These are phyloP conservation scores for Blepharisma undulans DNA, from an alignment of 169 alveolate genomes.

Conservation along the genomic window DNA sequence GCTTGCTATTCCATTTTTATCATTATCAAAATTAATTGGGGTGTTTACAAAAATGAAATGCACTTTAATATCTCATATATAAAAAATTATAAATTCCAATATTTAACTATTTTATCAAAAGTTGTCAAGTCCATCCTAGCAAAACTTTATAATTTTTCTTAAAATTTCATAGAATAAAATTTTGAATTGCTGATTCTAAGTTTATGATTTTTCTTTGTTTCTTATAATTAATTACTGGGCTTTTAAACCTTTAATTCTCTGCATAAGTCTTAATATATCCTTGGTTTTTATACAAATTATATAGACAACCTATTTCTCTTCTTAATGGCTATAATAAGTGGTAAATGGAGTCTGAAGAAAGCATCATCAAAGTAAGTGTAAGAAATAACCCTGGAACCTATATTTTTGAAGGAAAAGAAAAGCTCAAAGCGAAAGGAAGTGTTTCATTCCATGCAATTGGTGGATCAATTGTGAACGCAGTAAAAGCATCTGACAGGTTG, in stretches of 20 bases:
- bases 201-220: no score
- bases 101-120: no score
- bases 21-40: background rate
- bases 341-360: background rate
- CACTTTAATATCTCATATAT: no score
- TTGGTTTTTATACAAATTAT: background rate
- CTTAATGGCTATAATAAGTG: background rate
- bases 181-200: no score
- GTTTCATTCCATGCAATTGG: constrained; percentile 36
- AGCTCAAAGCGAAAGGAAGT: constrained; percentile 14
- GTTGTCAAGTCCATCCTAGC: no score
- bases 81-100: no score
- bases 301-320: background rate
- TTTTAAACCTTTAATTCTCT: no score
- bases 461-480: constrained; percentile 12
- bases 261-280: no score
- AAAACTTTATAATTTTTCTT: no score
- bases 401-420: constrained; percentile 1
- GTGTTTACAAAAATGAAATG: background rate
- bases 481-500: constrained; percentile 1
- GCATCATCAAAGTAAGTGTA: background rate
- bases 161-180: no score
- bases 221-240: no score
- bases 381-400: background rate
- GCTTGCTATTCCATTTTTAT: background rate